Evolutionary conservation across 1,284 basidiomycete species (phyloP), one percentile per base, ranked within the genome.

Genomic region (Puccinia novopanici): DNA sequence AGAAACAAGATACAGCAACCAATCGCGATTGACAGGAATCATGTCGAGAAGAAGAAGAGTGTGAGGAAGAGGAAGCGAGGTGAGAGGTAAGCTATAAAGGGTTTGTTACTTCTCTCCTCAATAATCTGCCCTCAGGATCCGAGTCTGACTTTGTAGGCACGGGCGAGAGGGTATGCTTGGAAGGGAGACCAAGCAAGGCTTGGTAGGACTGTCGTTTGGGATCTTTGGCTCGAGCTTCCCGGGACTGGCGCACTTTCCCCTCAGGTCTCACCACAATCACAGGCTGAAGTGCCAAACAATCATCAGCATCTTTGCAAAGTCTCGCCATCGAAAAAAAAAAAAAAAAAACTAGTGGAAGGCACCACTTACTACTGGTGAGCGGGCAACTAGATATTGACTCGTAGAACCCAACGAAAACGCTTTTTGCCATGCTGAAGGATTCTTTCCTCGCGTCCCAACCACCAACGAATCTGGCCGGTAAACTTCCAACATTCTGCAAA

Each of bases 341-440:
- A 12, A 45, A 57, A 57, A 6, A 8, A 19, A 57, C 9, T 52
- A 15, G 34, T 40, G 40, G n/a, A 19, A 52, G 61, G 8, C 6
- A 13, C 4, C 8, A 61, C 76, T 80, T 61, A 80, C 77, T 22
- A 80, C 77, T 50, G 77, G 77, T 17, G 77, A 80, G 15, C 70
- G 67, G 54, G 77, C 77, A 22, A 80, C 77, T 24, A 80, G 50
- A n/a, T 80, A 80, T 80, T 80, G 77, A 65, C 77, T 80, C 13
- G 77, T 80, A n/a, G 77, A 80, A 34, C 77, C 48, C 0, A 80
- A 40, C 30, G 76, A 79, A 65, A 80, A 80, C 22, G 77, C 77
- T 45, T 80, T 80, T 40, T 80, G 77, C 77, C 77, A 80, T 5
- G 77, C 30, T 8, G 77, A 80, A 2, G 70, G 45, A n/a, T 57